These are phyloP conservation scores for Pyrenochaeta sp. DNA, from an alignment of 2,329 filamentous ascomycete species.

Conservation along the genomic window DNA sequence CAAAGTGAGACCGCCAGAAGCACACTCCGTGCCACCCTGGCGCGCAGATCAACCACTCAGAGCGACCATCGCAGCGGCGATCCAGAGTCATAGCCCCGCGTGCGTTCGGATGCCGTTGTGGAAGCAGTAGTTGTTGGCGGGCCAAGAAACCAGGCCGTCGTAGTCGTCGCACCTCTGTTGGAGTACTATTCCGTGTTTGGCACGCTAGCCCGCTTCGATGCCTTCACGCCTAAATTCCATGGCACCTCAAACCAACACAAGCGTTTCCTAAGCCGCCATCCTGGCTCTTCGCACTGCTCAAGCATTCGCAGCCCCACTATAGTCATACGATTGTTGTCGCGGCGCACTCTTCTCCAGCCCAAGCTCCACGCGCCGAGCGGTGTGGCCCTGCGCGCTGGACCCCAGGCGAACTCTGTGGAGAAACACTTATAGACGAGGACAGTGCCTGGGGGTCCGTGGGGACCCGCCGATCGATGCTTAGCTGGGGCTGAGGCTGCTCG, in stretches of 20 bases:
- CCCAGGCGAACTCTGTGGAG: constrained; percentile 34
- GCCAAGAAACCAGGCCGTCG: constrained; percentile 34
- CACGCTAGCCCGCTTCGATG: constrained; percentile 20
- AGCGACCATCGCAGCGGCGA: constrained; percentile 20
- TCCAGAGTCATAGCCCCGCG: constrained; percentile 10
- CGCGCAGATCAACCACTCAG: constrained; percentile 22
- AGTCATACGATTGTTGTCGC: constrained; percentile 37
- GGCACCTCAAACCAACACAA: constrained; percentile 26
- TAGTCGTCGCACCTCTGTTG: constrained; percentile 41
- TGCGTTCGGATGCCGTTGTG: constrained; percentile 9
- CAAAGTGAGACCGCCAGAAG: constrained; percentile 24
- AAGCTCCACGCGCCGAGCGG: constrained; percentile 38
- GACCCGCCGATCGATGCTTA: constrained; percentile 18
- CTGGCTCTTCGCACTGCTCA: constrained; percentile 15
- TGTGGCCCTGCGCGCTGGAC: constrained; percentile 16
- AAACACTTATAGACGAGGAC: constrained; percentile 30
- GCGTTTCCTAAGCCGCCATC: constrained; percentile 12
- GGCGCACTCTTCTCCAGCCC: constrained; percentile 35
- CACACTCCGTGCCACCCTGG: constrained; percentile 26
- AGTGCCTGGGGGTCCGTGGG: constrained; percentile 20
- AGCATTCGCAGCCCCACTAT: constrained; percentile 32
- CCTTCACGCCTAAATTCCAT: constrained; percentile 25
- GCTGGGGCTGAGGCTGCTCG: constrained; percentile 15
- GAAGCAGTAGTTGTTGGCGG: constrained; percentile 9
- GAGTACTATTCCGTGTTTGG: constrained; percentile 23